Base-by-base conservation (phyloP, 768 basidiomycete genomes). In the Leccinum longicurvipes region DNA sequence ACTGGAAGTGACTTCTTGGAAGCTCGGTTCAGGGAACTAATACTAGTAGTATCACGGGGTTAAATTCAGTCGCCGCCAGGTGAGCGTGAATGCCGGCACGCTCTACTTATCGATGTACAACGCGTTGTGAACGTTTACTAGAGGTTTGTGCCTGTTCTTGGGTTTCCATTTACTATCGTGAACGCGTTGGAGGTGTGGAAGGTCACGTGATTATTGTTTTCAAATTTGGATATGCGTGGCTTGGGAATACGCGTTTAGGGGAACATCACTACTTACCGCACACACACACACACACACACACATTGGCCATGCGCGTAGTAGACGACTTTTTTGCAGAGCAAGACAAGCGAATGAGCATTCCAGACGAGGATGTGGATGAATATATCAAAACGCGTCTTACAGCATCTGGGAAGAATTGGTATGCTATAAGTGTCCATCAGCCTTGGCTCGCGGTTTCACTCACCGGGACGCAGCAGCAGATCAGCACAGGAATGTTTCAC, bases 321-420 rank as follows among this genome's bases (percentile, higher is more conserved):
- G 74, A 82, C 11, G 67, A 70, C 1, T 85, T 82, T 58, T 86
- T 80, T 61, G 67, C 65, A 21, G 84, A 85, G 65, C 82, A 81
- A 66, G 80, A 85, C 50, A 70, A 68, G 51, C 75, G 74, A 9
- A 81, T 85, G 82, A 76, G 72, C 46, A 56, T 80, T 17, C 79
- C 81, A 3, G 79, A 83, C 36, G 82, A 84, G 64, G 77, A 79
- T 36, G 58, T 79, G 46, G 73, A 79, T 15, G 76, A 78, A 45
- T 85, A 80, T 59, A 58, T 80, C 46, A 67, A 68, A 44, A 68
- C 76, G 27, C 68, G 67, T 36, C 51, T 68, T 28, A 50, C 53
- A 36, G 54, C 47, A 23, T 47, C 54, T 12, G 56, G 34, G 55
- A 58, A n/a, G 54, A 60, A 59, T 28, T 49, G 23, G 69, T 70